Base-by-base conservation (phyloP, 192 early-diverging fungal genomes). In the Gaertneriomyces semiglobifer region DNA sequence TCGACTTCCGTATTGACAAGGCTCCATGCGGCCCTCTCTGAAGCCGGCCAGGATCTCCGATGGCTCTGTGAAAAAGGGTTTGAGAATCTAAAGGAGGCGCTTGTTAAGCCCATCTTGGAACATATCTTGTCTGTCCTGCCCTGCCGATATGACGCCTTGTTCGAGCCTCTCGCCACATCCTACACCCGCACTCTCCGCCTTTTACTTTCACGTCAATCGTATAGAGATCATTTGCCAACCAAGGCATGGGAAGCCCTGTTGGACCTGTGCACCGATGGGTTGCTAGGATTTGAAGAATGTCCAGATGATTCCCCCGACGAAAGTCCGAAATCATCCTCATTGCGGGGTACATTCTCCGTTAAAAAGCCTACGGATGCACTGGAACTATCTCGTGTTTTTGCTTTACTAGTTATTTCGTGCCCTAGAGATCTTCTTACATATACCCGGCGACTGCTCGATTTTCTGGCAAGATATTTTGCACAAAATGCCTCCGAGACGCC, bases 121-220 rank as follows among this genome's bases (percentile, higher is more conserved):
- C 69, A 71, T 56, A 56, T 71, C 19, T 47, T 71, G 33, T 9
- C 46, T 12, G 41, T 59, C 6, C 55, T 71, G n/a, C 69, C 69
- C 4, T 44, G 58, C 66, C 14, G 47, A 8, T n/a, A 53, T 33
- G 57, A 51, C 7, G 69, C 62, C 25, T 33, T 71, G 3, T 71
- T 65, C 53, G 8, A 63, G 44, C 69, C 69, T 11, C 19, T 71
- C 42, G 69, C 69, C 1, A 9, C 38, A 7, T 48, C 19, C 5
- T 71, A 71, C 18, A 12, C 62, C 5, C 38, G 62, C 11, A 57
- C 43, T 39, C 57, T 71, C 9, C 61, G 69, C 1, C 18, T 16
- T n/a, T 1, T 71, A 14, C 45, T 71, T 12, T 46, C 69, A 8
- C 9, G 19, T 6, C 53, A 39, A n/a, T 41, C 69, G 2, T 63